Evolutionary conservation across 306 rosid genomes (phyloP).

Genomic region (Pueraria montana): DNA sequence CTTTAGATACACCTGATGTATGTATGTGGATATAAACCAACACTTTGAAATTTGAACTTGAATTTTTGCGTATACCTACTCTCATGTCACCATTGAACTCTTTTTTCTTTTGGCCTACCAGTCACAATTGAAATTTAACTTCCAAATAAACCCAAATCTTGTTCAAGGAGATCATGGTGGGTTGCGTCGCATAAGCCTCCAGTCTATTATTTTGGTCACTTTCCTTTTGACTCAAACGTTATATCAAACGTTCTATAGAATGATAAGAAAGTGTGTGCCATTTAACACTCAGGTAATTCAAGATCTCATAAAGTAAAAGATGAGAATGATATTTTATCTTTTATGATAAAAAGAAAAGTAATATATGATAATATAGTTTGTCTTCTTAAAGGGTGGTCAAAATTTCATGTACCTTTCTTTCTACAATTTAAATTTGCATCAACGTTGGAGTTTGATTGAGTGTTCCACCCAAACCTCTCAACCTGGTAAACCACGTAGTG

Average conservation of each 20-base stretch:
- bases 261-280: conserved; percentile 20
- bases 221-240: conserved; percentile 41
- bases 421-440: neutral
- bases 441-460: conserved; percentile 8
- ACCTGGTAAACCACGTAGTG: neutral
- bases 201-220: neutral
- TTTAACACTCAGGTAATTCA: conserved; percentile 24
- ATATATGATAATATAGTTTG: neutral
- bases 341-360: neutral
- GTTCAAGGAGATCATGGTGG: conserved; percentile 1
- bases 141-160: conserved; percentile 1
- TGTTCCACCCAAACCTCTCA: neutral
- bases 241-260: neutral
- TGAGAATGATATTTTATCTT: conserved; percentile 35
- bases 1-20: conserved; percentile 1
- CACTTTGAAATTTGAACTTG: neutral
- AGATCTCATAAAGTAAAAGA: conserved; percentile 5
- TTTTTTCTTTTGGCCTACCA: neutral
- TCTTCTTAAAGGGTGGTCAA: neutral
- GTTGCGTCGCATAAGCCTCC: neutral
- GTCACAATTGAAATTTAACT: conserved; percentile 1
- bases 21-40: conserved; percentile 33
- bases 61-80: conserved; percentile 24
- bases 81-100: neutral
- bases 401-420: conserved; percentile 19